Evolutionary conservation across 768 basidiomycete species (phyloP), one percentile per base, ranked within the genome.

Genomic region (Leucocoprinus leucothites): DNA sequence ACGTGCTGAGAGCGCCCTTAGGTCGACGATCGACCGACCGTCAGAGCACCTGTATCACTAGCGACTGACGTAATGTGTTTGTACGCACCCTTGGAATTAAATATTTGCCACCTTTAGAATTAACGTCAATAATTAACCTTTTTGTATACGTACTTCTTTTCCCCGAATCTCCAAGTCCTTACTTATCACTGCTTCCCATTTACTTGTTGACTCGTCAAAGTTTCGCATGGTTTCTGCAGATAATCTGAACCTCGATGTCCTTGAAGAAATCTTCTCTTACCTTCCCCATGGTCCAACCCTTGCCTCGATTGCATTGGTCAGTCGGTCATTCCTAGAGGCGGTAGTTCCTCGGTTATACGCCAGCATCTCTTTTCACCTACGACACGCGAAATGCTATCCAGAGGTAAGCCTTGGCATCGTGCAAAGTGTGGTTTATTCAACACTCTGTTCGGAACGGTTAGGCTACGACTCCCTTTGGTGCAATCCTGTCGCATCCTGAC

Each of bases 191-290:
- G 3, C 43, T 3, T 8, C 28, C 34, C 18, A 16, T 28, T 43
- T 43, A 31, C 50, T 64, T 65, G 48, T 57, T 48, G 45, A 3
- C 45, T 40, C 41, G 44, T 28, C 26, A 55, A 7, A 25, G 9
- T 24, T 21, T 45, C 35, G 14, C 19, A 88, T 87, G 86, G 81
- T 85, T 44, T 77, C 82, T 26, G 82, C 82, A 9, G 82, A 87
- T 60, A 86, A 81, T 61, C 72, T 89, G 45, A 84, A 89, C 58
- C 75, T 83, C 18, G 89, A 91, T 68, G 85, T 90, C 35, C 76
- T 89, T 40, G 84, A 86, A 63, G 72, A 83, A n/a, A 81, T 91
- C 16, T 86, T 86, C 58, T 67, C 71, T 0, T 71, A 77, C 60
- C 70, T 91, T 3, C 64, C 71, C n/a, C 46, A 40, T 28, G 71